Evolutionary conservation across 2,329 filamentous ascomycete species (phyloP).

Genomic region (Teratosphaeria viscida): DNA sequence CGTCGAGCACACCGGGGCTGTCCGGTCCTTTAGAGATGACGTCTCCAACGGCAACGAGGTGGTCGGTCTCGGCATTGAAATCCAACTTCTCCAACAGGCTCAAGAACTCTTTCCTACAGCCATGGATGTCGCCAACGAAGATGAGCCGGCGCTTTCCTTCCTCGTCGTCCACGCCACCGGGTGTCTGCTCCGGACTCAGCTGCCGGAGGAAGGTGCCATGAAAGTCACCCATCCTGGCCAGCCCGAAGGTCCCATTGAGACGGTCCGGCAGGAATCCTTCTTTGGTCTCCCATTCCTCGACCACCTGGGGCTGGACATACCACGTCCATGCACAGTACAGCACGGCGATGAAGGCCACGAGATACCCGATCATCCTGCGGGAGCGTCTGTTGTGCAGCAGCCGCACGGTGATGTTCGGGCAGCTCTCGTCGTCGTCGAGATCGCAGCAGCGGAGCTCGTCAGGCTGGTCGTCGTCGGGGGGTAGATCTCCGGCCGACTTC

Average conservation of each 20-base stretch:
- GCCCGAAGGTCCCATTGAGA: conserved; percentile 20
- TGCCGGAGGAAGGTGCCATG: conserved; percentile 32
- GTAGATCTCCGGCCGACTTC: not conserved
- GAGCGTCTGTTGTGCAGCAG: conserved; percentile 12
- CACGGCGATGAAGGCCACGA: conserved; percentile 20
- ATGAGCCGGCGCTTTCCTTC: conserved; percentile 52
- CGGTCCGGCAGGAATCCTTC: conserved; percentile 21
- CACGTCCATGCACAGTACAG: conserved; percentile 27
- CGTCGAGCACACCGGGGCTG: conserved; percentile 63
- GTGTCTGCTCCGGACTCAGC: conserved; percentile 32
- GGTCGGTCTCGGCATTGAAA: conserved; percentile 56
- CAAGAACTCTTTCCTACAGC: conserved; percentile 57
- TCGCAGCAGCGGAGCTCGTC: conserved; percentile 20
- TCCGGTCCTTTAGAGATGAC: conserved; percentile 81
- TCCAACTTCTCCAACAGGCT: conserved; percentile 55
- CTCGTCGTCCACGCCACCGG: conserved; percentile 23
- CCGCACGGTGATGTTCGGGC: conserved; percentile 11
- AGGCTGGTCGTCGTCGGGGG: conserved; percentile 8
- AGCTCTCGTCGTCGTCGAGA: conserved; percentile 24
- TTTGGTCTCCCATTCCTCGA: conserved; percentile 25
- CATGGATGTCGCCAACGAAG: conserved; percentile 86
- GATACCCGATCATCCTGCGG: conserved; percentile 24
- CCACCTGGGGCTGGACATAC: conserved; percentile 27
- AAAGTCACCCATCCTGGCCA: conserved; percentile 17
- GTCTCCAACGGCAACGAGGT: conserved; percentile 68